Evolutionary conservation across 495 filamentous ascomycete species (phyloP).

Genomic region (Rhizodiscina lignyota): DNA sequence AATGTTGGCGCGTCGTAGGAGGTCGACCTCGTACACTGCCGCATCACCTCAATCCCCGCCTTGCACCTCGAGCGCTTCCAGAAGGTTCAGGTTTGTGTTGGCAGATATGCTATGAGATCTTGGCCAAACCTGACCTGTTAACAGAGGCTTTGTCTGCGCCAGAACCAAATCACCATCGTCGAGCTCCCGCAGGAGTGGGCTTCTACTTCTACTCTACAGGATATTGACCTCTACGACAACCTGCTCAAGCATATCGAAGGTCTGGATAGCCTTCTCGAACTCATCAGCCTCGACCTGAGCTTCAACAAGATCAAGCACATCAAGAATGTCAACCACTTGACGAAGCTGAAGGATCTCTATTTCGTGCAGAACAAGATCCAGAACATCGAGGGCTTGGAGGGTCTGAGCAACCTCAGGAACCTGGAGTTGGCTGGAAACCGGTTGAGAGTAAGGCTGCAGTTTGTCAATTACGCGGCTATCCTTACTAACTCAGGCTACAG

Average conservation of each 20-base stretch:
- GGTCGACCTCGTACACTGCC: conserved; percentile 77
- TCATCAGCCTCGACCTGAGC: conserved; percentile 74
- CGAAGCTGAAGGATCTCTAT: conserved; percentile 66
- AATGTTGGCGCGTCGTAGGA: conserved; percentile 36
- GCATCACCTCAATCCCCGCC: conserved; percentile 62
- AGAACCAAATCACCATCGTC: conserved; percentile 75
- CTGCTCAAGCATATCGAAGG: conserved; percentile 77
- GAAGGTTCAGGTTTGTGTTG: conserved; percentile 39
- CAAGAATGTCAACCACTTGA: conserved; percentile 69
- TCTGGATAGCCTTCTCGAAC: conserved; percentile 55
- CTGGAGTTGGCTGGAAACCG: conserved; percentile 85
- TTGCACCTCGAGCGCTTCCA: conserved; percentile 70
- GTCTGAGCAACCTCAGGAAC: conserved; percentile 55
- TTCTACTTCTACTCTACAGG: conserved; percentile 36
- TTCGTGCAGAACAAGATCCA: conserved; percentile 92
- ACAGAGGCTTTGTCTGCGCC: conserved; percentile 75
- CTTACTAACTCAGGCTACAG: conserved; percentile 16
- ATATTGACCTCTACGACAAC: conserved; percentile 96
- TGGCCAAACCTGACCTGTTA: not conserved
- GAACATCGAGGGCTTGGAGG: conserved; percentile 70
- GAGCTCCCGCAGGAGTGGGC: conserved; percentile 49
- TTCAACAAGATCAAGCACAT: conserved; percentile 99
- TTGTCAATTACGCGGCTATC: not conserved
- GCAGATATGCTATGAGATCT: not conserved
- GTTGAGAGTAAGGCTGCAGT: conserved; percentile 42